Evolutionary conservation across 1,284 basidiomycete genomes (phyloP).

Genomic region (Earliella scabrosa): DNA sequence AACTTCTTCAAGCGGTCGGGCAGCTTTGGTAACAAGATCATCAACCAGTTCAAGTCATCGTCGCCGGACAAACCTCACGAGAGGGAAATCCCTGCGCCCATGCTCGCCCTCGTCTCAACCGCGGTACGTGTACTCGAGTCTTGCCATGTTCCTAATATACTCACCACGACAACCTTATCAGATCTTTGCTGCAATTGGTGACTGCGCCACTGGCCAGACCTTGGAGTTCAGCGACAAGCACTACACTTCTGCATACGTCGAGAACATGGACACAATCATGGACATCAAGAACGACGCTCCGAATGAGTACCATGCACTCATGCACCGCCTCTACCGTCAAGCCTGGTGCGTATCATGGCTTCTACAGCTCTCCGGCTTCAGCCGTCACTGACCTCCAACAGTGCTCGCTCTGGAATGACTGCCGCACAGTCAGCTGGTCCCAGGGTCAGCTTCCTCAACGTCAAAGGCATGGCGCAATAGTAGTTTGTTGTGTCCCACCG

Average conservation of each 20-base stretch:
- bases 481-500: no score
- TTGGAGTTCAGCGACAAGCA: neutral
- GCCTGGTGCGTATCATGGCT: neutral
- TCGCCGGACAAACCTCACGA: slow-evolving; percentile 3
- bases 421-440: neutral
- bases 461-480: neutral
- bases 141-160: neutral
- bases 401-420: neutral
- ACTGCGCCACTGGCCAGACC: neutral
- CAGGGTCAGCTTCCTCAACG: neutral
- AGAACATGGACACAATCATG: neutral
- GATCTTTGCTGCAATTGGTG: slow-evolving; percentile 3
- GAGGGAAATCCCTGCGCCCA: slow-evolving; percentile 13
- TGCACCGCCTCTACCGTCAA: neutral
- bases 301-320: slow-evolving; percentile 2
- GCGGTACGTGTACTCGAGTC: neutral
- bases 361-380: no score
- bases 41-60: neutral
- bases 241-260: neutral
- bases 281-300: neutral
- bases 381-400: no score
- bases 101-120: slow-evolving; percentile 13
- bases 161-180: neutral
- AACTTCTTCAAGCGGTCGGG: slow-evolving; percentile 2
- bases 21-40: neutral